A percentile compares a stretch with the other conserved stretches of the same genome.
Evolutionary conservation across 352 stramenopile genomes (phyloP).

Genomic region (Detonula confervacea): DNA sequence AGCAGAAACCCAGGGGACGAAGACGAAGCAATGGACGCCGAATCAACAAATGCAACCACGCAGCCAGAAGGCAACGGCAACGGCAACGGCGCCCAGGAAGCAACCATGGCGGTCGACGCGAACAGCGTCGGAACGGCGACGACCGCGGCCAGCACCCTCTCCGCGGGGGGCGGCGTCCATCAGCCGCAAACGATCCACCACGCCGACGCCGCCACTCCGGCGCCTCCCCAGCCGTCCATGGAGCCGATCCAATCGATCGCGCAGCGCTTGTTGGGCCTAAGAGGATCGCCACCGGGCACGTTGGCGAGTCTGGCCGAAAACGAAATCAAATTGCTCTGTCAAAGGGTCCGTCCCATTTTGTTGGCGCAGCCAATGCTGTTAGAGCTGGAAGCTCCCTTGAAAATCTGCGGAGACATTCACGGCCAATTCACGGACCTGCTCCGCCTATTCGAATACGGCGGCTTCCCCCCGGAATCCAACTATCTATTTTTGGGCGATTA

Average conservation of each 20-base stretch:
- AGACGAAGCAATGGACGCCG: not conserved
- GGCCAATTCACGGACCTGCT: constrained; percentile 91
- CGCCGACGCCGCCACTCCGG: constrained; percentile 26
- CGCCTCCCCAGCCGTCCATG: constrained; percentile 41
- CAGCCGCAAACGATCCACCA: constrained; percentile 21
- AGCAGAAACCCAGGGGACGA: no score
- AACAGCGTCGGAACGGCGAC: not conserved
- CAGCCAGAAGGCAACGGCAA: not conserved
- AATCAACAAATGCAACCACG: not conserved
- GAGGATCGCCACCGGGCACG: constrained; percentile 73
- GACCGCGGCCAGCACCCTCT: not conserved
- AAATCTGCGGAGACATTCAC: constrained; percentile 94
- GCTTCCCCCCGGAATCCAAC: constrained; percentile 78
- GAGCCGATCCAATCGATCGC: constrained; percentile 68
- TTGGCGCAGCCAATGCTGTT: constrained; percentile 93
- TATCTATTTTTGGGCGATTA: constrained; percentile 96
- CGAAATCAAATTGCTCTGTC: constrained; percentile 80
- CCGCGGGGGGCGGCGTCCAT: not conserved
- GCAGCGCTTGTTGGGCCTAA: constrained; percentile 68
- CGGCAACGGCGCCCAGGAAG: not conserved
- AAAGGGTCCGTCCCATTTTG: constrained; percentile 76
- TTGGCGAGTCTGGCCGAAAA: constrained; percentile 65
- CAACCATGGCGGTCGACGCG: not conserved
- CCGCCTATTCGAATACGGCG: constrained; percentile 90
- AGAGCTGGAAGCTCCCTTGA: constrained; percentile 94